Conservation (phyloP, 768 basidiomycete species). For the Exidia glandulosa region DNA sequence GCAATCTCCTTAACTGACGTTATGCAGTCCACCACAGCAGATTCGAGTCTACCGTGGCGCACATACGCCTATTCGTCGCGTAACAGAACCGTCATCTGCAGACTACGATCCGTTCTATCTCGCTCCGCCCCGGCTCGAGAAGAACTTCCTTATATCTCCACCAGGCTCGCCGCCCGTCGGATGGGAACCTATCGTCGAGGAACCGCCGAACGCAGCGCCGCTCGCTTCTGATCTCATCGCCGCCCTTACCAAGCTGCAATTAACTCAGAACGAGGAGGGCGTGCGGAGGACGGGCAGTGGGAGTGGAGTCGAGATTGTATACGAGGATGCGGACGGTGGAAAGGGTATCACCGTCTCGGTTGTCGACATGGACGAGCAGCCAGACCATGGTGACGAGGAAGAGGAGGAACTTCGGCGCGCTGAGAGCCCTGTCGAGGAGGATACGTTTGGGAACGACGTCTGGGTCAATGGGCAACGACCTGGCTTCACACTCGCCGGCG, state of each 20-base stretch:
- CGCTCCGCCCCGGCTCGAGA: slow-evolving; percentile 67
- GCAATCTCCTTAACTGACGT: slow-evolving; percentile 35
- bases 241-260: slow-evolving; percentile 62
- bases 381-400: neutral
- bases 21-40: slow-evolving; percentile 15
- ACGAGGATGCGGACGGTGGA: neutral
- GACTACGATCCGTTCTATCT: slow-evolving; percentile 38
- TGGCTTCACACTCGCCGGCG: neutral
- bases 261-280: slow-evolving; percentile 14
- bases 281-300: neutral
- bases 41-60: slow-evolving; percentile 62
- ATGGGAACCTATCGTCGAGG: slow-evolving; percentile 87
- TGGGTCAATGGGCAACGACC: neutral
- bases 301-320: neutral
- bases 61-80: slow-evolving; percentile 43
- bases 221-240: slow-evolving; percentile 81
- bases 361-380: neutral
- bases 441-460: neutral
- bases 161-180: slow-evolving; percentile 96
- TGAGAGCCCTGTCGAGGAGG: neutral
- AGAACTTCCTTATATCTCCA: slow-evolving; percentile 96
- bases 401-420: neutral
- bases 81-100: slow-evolving; percentile 16
- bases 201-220: slow-evolving; percentile 74
- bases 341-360: neutral